Base-by-base conservation (phyloP, 225 moss, liverwort and hornwort genomes). In the Marchantia paleacea region DNA sequence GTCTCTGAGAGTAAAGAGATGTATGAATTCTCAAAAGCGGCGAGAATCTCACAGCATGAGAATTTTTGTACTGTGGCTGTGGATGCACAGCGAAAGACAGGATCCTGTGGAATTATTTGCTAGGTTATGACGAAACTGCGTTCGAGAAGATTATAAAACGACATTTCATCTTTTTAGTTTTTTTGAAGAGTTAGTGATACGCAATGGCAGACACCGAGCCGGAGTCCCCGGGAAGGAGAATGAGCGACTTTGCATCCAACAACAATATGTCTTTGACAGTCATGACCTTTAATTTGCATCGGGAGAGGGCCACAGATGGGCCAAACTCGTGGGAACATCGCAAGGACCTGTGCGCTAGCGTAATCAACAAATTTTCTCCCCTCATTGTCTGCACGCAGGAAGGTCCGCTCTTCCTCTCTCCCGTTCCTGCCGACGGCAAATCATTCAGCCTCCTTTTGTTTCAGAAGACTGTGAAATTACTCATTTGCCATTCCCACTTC, bases 321-420 rank as follows among this genome's bases (percentile, higher is more conserved):
- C 57, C 69, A 0, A 90, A 87, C 79, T 80, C 86, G 49, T 90
- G 90, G 88, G 83, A 85, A 82, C 83, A 85, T 49, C 85, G 88
- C 26, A 85, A 80, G 74, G 76, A 84, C 61, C 64, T 90, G 28
- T 90, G 88, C 72, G 83, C 82, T 13, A 81, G 48, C 3, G 66
- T 88, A 25, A 86, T 90, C 76, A 76, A 82, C 29, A 84, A 84
- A 82, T 88, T 85, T 22, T 48, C 86, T 75, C 90, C 90, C 48
- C 22, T 87, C 51, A 74, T 90, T 70, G 78, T 90, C 51, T 90
- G 90, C 84, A 90, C 90, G 52, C 88, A 90, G 78, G 88, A 88
- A 87, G 90, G 90, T 79, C 15, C 49, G 8, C 65, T 78, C 20
- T 76, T 55, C n/a, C 20, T 39, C 51, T 73, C 62, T 6, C 50